Base-by-base conservation (phyloP, 805 yeast genomes). In the Sporopachydermia quercuum region DNA sequence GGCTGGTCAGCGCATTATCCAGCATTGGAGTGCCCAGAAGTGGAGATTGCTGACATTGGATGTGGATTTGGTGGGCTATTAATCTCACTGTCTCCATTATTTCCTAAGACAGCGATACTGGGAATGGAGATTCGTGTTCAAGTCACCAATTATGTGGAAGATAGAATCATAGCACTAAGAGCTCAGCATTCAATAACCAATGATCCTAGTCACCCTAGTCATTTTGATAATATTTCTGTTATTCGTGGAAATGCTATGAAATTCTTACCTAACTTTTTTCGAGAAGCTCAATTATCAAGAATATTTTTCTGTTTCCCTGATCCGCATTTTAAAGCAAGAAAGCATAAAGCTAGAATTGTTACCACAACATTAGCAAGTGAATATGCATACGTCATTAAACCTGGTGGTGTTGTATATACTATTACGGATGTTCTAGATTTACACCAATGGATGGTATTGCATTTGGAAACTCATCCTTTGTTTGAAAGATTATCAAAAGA, bases 231-330 rank as follows among this genome's bases (percentile, higher is more conserved):
- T 58, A 80, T 89, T 34, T 77, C 84, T 18, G 97, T 91, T 3
- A 62, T 91, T 40, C 71, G 98, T 56, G 97, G 93, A 15, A 91
- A 91, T 55, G 91, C 97, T 27, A 91, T 91, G 98, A 91, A 91
- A 60, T 91, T 91, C 54, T 62, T 86, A 45, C 97, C 98, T 16
- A 91, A 91, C 57, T 91, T 91, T 58, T 91, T 91, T 62, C 65
- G 68, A 42, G 79, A 79, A 57, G 76, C 76, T 4, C 96, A 86
- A 56, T 63, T 87, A 39, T 74, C 78, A 23, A 91, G 89, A 65
- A 83, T 91, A 72, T 91, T 91, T 63, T 91, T 91, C 65, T 91
- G 98, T 58, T 91, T 91, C 71, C 98, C 98, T n/a, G 98, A 91
- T 60, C 98, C 98, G 4, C 98, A 91, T 59, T 91, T 91, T 68